Evolutionary conservation across 2,329 filamentous ascomycete species (phyloP), one percentile per base, ranked within the genome.

Genomic region (Claviceps paspali): DNA sequence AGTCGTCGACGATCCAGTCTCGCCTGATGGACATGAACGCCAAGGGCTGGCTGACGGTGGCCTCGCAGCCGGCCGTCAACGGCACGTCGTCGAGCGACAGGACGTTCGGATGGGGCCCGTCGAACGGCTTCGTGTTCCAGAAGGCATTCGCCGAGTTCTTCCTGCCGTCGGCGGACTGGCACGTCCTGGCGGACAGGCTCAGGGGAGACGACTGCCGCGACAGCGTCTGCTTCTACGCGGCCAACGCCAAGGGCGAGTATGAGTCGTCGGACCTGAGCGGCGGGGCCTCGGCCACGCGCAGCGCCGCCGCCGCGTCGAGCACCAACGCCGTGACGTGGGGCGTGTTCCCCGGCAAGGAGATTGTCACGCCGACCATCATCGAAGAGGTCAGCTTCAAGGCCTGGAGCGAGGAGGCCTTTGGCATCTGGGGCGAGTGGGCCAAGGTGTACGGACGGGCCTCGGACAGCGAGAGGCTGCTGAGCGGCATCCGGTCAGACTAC

Each of bases 131-230:
- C 55, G 86, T 96, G 33, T 98, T 95, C 65, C 91, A 98, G 53
- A 98, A 96, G 61, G 82, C 88, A 0, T 98, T 98, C 57, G 86
- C 98, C 36, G 91, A 98, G 57, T 85, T 96, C 62, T 98, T 98
- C 67, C 63, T 93, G 40, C 78, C 87, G 0, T 62, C 67, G 0
- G 57, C 69, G 0, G 82, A 88, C 54, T 96, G 86, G 78, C 57
- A 62, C 12, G 55, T 55, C 1, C 67, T 98, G 23, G 70, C 73
- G 44, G 65, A 68, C 4, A 71, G 74, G 41, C 71, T 96, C 31
- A 53, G 59, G 36, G 62, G 61, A 9, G 60, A 71, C 26, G 73
- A 74, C 38, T 62, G 73, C 12, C 67, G 75, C 34, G 75, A 79
- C 29, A 68, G 74, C 35, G 71, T 95, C 27, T 85, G 82, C 46